A percentile compares a stretch with the other conserved stretches of the same genome.
Conservation (phyloP, 805 yeast genomes). For the Spathaspora girioi region DNA sequence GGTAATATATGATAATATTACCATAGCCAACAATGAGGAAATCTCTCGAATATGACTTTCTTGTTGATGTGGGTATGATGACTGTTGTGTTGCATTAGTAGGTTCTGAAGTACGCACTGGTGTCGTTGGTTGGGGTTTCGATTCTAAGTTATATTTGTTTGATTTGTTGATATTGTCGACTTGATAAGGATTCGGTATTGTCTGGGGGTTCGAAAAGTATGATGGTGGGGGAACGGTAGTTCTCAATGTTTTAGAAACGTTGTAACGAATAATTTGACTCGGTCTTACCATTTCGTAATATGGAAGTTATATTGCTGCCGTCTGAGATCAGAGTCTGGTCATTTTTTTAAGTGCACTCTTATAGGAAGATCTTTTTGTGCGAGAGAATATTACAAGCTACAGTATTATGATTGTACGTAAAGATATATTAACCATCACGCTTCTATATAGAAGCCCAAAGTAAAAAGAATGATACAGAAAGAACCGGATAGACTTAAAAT, state of each 20-base stretch:
- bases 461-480: neutral
- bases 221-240: constrained; percentile 16
- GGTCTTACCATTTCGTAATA: neutral
- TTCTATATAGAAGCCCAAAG: neutral
- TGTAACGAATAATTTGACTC: neutral
- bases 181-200: constrained; percentile 16
- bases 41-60: constrained; percentile 29
- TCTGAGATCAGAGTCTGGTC: neutral
- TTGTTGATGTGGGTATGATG: constrained; percentile 2
- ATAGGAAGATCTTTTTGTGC: neutral
- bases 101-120: neutral
- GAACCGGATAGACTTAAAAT: neutral
- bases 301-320: neutral
- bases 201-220: constrained; percentile 17
- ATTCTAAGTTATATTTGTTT: neutral
- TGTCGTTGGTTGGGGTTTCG: neutral
- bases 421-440: neutral
- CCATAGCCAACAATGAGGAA: constrained; percentile 39
- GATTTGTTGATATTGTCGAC: constrained; percentile 1
- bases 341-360: neutral
- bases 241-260: neutral
- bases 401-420: neutral
- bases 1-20: constrained; percentile 46
- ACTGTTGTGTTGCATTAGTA: neutral
- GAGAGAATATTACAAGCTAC: neutral